phyloP scores from a whole-genome alignment of 2,329 filamentous ascomycete genomes.

The Neoascochyta sp. region DNA sequence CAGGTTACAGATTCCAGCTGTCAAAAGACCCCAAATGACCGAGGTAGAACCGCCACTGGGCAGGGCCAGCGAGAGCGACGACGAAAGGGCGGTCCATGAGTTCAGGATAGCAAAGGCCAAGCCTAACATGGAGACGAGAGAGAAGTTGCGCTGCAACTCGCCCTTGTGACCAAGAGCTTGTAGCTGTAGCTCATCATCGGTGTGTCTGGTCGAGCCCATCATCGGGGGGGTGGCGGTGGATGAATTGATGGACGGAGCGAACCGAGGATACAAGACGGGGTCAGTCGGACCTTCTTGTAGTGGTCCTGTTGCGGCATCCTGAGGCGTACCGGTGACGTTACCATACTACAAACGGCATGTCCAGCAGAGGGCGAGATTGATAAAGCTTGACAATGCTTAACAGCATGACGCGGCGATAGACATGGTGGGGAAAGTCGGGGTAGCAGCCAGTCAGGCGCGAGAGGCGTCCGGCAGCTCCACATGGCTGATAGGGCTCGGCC shows the following conservation, averaged over 20 bases:
- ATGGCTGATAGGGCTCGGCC: too few species aligned
- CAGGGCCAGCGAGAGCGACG: constrained; percentile 58
- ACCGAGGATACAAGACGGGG: too few species aligned
- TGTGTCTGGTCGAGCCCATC: constrained; percentile 18
- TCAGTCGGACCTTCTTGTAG: too few species aligned
- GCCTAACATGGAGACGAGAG: constrained; percentile 57
- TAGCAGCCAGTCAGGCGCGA: too few species aligned
- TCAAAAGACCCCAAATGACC: constrained; percentile 66
- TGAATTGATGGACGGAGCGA: too few species aligned
- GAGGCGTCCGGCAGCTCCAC: too few species aligned
- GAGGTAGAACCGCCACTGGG: constrained; percentile 67
- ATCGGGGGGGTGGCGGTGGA: too few species aligned
- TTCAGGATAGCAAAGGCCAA: constrained; percentile 62
- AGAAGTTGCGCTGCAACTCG: constrained; percentile 58
- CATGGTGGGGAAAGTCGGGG: too few species aligned
- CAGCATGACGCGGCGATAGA: too few species aligned
- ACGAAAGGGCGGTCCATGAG: constrained; percentile 60
- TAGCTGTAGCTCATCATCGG: constrained; percentile 36
- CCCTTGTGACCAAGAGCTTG: constrained; percentile 53
- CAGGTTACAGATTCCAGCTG: constrained; percentile 60
- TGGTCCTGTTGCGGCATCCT: too few species aligned
- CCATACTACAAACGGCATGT: constrained; percentile 8
- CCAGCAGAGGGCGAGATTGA: constrained; percentile 3
- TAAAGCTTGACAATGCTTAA: constrained; percentile 8
- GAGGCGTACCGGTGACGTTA: constrained; percentile 9